Conservation (phyloP, 2,329 filamentous ascomycete genomes). For the Apiospora phragmitis region DNA sequence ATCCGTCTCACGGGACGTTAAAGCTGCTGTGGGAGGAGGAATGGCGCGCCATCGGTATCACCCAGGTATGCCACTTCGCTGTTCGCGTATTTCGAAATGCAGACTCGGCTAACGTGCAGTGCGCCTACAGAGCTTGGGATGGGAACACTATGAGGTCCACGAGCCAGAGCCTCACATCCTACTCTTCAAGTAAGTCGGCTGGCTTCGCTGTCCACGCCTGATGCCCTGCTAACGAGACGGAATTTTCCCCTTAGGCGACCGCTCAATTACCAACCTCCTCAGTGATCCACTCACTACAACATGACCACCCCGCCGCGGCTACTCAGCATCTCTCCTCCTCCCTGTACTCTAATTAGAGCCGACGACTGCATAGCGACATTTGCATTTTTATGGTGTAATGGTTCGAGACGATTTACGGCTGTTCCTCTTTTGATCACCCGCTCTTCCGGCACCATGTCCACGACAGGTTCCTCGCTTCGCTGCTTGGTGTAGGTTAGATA, state of each 20-base stretch:
- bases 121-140: conserved; percentile 80
- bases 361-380: conserved; percentile 35
- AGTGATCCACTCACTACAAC: conserved; percentile 36
- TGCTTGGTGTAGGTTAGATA: neutral
- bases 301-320: conserved; percentile 9
- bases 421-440: conserved; percentile 15
- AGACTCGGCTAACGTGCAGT: neutral
- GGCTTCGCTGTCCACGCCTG: neutral
- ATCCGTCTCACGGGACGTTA: conserved; percentile 83
- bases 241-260: conserved; percentile 59
- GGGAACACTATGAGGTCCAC: conserved; percentile 99
- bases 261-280: conserved; percentile 79
- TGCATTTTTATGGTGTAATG: conserved; percentile 32
- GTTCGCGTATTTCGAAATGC: neutral
- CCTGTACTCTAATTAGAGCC: conserved; percentile 13
- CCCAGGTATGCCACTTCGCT: conserved; percentile 67
- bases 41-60: conserved; percentile 96
- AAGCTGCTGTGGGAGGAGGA: conserved; percentile 98
- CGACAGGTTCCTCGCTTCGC: conserved; percentile 9
- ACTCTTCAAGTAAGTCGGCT: conserved; percentile 83
- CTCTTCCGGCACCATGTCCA: neutral
- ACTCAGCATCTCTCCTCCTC: conserved; percentile 5
- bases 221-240: conserved; percentile 5
- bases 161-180: conserved; percentile 98
- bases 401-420: conserved; percentile 30